These are phyloP conservation scores for Lentinula lateritia DNA, from an alignment of 768 basidiomycete genomes.

Conservation along the genomic window DNA sequence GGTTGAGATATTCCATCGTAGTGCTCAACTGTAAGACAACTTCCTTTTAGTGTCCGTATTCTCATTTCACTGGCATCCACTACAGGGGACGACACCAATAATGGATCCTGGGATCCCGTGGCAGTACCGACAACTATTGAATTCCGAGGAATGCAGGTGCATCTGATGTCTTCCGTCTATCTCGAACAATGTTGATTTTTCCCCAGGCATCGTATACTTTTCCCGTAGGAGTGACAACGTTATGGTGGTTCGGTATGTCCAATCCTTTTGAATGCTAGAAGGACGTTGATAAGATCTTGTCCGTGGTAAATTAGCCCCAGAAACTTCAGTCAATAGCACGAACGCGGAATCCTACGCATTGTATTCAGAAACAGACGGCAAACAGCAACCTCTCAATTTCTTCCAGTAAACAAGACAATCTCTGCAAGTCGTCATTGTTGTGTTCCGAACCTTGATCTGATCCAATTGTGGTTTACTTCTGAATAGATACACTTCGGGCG, in stretches of 20 bases:
- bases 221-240: conserved; percentile 65
- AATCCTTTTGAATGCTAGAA: neutral
- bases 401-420: neutral
- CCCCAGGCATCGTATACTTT: conserved; percentile 64
- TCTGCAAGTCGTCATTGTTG: too few species aligned
- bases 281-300: neutral
- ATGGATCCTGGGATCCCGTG: conserved; percentile 48
- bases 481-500: too few species aligned
- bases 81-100: conserved; percentile 43
- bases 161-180: conserved; percentile 4
- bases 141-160: conserved; percentile 57
- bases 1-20: conserved; percentile 63
- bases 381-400: neutral
- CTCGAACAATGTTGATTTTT: conserved; percentile 3
- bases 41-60: neutral
- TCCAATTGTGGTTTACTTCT: too few species aligned
- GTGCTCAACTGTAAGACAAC: conserved; percentile 58
- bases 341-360: neutral
- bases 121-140: conserved; percentile 55
- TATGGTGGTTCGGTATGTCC: conserved; percentile 28
- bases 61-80: conserved; percentile 6
- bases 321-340: neutral
- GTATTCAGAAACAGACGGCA: conserved; percentile 5
- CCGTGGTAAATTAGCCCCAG: neutral
- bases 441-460: too few species aligned